These are phyloP conservation scores for Ophiocordyceps sinensis DNA, from an alignment of 2,329 filamentous ascomycete species.

Conservation along the genomic window DNA sequence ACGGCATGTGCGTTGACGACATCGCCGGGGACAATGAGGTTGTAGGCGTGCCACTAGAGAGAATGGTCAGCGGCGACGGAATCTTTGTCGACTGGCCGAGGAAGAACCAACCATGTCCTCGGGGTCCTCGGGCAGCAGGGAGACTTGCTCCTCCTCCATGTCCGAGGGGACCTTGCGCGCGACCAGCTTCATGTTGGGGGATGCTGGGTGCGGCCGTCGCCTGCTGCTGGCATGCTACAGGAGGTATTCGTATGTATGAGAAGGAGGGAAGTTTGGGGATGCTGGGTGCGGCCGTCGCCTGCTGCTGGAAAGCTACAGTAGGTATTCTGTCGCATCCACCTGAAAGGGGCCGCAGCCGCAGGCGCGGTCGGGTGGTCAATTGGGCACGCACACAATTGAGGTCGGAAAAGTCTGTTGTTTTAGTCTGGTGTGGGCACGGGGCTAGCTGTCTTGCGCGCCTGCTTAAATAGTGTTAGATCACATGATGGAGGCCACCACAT, in stretches of 20 bases:
- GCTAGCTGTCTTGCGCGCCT: too few relatives aligned
- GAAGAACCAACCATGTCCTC: slow-evolving; percentile 28
- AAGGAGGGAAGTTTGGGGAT: too few relatives aligned
- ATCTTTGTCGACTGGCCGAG: not conserved
- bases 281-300: not conserved
- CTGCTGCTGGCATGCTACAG: not conserved
- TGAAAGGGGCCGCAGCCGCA: too few relatives aligned
- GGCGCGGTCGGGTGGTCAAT: too few relatives aligned
- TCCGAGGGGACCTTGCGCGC: slow-evolving; percentile 21
- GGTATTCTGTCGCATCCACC: too few relatives aligned
- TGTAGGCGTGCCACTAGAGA: slow-evolving; percentile 43
- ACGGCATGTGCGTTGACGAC: slow-evolving; percentile 38
- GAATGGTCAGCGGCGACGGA: not conserved
- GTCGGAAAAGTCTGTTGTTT: too few relatives aligned
- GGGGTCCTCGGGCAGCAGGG: slow-evolving; percentile 28
- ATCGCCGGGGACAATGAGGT: slow-evolving; percentile 40
- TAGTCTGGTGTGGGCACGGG: too few relatives aligned
- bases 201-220: not conserved
- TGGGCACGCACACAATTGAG: too few relatives aligned
- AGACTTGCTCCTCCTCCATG: slow-evolving; percentile 25
- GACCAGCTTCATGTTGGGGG: slow-evolving; percentile 23
- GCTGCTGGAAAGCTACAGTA: not conserved
- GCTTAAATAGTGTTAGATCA: too few relatives aligned
- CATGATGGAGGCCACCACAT: too few relatives aligned
- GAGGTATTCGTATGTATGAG: too few relatives aligned